Percentiles rank a stretch among this genome's conserved stretches.
Evolutionary conservation across 306 rosid species (phyloP).

Genomic region (Cercis canadensis): DNA sequence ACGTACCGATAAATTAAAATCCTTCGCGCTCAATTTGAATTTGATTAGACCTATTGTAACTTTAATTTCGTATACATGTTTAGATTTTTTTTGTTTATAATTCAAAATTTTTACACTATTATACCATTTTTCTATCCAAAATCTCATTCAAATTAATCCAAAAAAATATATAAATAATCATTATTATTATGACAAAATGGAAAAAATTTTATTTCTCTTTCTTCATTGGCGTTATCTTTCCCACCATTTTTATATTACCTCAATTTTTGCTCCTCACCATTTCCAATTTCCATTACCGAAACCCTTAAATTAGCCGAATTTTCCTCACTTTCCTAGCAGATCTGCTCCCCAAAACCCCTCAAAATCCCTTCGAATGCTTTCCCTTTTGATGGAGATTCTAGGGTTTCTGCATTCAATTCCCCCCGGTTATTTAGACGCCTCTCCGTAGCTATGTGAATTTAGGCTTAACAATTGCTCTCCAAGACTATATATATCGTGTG

Average conservation of each 20-base stretch:
- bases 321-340: neutral
- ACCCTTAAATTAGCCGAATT: neutral
- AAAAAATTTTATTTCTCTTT: neutral
- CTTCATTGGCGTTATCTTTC: conserved; percentile 2
- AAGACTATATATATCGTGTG: neutral
- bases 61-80: too few relatives aligned
- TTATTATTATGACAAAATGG: neutral
- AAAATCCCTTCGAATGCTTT: neutral
- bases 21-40: too few relatives aligned
- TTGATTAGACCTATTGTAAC: too few relatives aligned
- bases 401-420: neutral
- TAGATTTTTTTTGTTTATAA: too few relatives aligned
- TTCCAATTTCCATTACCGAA: neutral
- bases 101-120: too few relatives aligned
- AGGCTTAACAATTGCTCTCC: neutral
- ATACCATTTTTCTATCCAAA: too few relatives aligned
- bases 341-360: neutral
- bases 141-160: neutral
- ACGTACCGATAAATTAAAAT: too few relatives aligned
- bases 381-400: conserved; percentile 3
- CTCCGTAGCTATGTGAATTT: neutral
- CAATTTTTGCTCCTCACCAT: neutral
- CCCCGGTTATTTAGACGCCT: neutral
- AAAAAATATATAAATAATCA: neutral
- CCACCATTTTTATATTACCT: conserved; percentile 3